Conservation (phyloP, 768 basidiomycete species). For the Trichaptum fuscoviolaceum region DNA sequence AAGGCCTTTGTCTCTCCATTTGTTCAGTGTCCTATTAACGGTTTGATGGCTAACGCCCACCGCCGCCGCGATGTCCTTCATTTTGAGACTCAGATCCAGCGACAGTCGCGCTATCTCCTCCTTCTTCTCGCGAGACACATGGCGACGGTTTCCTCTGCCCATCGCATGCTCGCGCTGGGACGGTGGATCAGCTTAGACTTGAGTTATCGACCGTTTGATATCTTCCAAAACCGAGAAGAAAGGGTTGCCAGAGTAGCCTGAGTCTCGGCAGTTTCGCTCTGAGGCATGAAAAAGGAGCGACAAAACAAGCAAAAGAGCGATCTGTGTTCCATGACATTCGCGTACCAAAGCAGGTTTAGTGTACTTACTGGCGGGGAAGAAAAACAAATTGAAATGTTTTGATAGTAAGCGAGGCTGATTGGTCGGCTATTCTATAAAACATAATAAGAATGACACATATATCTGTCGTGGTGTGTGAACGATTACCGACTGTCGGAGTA, state of each 20-base stretch:
- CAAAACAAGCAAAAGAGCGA: not conserved
- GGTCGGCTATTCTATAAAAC: not conserved
- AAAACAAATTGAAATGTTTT: not conserved
- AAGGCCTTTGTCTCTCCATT: not conserved
- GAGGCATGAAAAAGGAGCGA: not conserved
- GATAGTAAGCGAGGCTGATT: not conserved
- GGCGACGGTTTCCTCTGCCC: not conserved
- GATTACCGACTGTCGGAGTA: too few relatives aligned
- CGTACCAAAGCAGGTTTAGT: not conserved
- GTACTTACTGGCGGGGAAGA: not conserved
- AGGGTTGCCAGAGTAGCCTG: not conserved
- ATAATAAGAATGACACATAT: too few relatives aligned
- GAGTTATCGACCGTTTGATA: not conserved
- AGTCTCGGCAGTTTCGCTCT: not conserved
- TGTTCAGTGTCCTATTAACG: not conserved
- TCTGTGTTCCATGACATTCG: not conserved
- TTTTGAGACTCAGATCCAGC: not conserved
- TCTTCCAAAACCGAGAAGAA: not conserved
- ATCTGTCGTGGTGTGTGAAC: too few relatives aligned
- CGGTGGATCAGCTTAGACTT: not conserved
- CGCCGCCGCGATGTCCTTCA: not conserved
- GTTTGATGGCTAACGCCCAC: not conserved
- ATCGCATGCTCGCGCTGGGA: not conserved
- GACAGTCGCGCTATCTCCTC: not conserved
- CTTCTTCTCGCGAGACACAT: not conserved